These are phyloP conservation scores for Polyplosphaeria fusca DNA, from an alignment of 495 filamentous ascomycete species.

Conservation along the genomic window DNA sequence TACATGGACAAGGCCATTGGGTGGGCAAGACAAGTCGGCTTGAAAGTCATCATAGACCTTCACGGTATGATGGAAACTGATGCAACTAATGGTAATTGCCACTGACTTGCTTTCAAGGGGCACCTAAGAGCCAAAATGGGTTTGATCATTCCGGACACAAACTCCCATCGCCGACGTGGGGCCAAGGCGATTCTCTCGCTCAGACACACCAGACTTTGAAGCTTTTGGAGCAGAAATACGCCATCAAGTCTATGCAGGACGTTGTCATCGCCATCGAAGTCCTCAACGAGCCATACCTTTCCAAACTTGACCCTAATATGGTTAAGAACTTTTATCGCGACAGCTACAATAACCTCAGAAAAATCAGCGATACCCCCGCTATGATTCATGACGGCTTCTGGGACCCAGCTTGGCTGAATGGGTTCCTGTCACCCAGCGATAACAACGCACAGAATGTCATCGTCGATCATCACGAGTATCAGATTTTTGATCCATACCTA, in stretches of 20 bases:
- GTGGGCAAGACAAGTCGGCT: conserved; percentile 45
- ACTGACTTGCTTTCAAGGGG: too few relatives aligned
- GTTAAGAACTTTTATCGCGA: conserved; percentile 62
- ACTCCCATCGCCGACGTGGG: conserved; percentile 47
- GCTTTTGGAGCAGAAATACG: conserved; percentile 57
- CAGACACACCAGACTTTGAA: conserved; percentile 57
- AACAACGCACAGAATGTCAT: conserved; percentile 41
- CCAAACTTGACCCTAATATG: conserved; percentile 49
- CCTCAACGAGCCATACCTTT: conserved; percentile 65
- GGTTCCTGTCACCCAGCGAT: conserved; percentile 42
- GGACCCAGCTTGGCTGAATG: conserved; percentile 40
- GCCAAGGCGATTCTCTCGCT: conserved; percentile 53
- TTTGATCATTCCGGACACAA: conserved; percentile 44
- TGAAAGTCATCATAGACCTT: conserved; percentile 51
- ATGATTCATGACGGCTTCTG: conserved; percentile 69
- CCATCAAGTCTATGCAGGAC: conserved; percentile 49
- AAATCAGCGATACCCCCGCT: conserved; percentile 50
- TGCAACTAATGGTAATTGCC: too few relatives aligned
- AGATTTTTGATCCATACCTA: conserved; percentile 44
- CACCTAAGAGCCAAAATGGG: conserved; percentile 42
- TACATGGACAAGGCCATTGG: conserved; percentile 48
- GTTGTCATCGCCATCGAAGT: conserved; percentile 69
- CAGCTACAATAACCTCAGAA: conserved; percentile 55
- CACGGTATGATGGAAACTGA: too few relatives aligned
- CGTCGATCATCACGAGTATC: conserved; percentile 52